These are phyloP conservation scores for Metschnikowia anglica DNA, from an alignment of 805 yeast species.

Conservation along the genomic window DNA sequence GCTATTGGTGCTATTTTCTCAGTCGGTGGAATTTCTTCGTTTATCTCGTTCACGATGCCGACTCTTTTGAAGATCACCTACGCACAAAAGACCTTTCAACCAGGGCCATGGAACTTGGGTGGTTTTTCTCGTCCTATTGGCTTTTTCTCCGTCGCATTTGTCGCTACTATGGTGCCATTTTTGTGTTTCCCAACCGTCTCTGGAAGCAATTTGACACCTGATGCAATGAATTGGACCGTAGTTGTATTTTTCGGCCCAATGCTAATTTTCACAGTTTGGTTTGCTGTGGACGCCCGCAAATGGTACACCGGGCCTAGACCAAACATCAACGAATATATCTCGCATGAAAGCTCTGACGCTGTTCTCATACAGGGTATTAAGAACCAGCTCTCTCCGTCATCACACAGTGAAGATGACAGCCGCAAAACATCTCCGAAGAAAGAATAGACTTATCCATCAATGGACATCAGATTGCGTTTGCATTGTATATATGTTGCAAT, in stretches of 20 bases:
- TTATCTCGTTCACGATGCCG: conserved; percentile 66
- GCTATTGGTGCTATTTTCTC: conserved; percentile 72
- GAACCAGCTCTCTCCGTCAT: conserved; percentile 6
- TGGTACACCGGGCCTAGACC: conserved; percentile 63
- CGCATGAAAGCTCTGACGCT: conserved; percentile 5
- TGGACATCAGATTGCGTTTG: too few relatives aligned
- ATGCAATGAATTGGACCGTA: conserved; percentile 63
- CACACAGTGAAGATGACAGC: conserved; percentile 3
- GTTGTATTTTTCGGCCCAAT: conserved; percentile 56
- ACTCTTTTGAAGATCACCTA: conserved; percentile 57
- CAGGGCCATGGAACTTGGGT: conserved; percentile 72
- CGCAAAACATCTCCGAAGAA: neutral
- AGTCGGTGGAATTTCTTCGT: conserved; percentile 69
- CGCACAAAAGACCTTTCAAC: conserved; percentile 50
- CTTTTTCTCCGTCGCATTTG: conserved; percentile 48
- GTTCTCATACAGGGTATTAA: conserved; percentile 10
- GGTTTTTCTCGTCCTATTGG: conserved; percentile 50
- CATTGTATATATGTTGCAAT: too few relatives aligned
- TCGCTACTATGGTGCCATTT: conserved; percentile 56
- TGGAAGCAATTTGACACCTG: conserved; percentile 39
- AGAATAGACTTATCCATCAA: too few relatives aligned
- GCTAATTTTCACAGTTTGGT: conserved; percentile 52
- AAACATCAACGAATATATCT: conserved; percentile 29
- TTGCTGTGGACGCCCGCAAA: conserved; percentile 51
- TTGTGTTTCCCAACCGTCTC: conserved; percentile 52